Evolutionary conservation across 495 filamentous ascomycete genomes (phyloP).

Genomic region (Podospora bellae-mahoneyi): DNA sequence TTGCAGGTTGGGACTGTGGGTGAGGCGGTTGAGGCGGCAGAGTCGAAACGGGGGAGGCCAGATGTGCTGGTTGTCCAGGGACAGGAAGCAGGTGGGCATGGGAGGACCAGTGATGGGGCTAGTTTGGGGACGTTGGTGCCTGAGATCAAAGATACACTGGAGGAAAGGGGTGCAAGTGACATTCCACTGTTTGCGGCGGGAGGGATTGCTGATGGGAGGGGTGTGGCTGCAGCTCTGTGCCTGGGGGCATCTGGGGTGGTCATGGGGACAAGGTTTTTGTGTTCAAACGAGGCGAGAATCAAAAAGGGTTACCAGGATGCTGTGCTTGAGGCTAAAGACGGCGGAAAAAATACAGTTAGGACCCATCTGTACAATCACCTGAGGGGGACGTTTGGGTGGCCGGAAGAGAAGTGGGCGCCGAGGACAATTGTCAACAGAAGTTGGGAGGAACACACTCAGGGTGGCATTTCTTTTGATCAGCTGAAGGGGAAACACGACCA

Average conservation of each 20-base stretch:
- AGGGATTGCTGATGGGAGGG: constrained; percentile 88
- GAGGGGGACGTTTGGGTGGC: constrained; percentile 67
- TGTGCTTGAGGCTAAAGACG: constrained; percentile 68
- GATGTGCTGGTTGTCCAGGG: constrained; percentile 75
- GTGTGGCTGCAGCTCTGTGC: constrained; percentile 77
- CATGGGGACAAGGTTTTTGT: constrained; percentile 91
- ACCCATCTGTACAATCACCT: constrained; percentile 69
- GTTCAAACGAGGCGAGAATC: constrained; percentile 80
- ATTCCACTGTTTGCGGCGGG: constrained; percentile 90
- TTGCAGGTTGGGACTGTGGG: constrained; percentile 62
- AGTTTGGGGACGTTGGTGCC: constrained; percentile 86
- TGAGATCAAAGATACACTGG: constrained; percentile 62
- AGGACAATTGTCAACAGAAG: constrained; percentile 61
- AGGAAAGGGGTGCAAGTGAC: constrained; percentile 55
- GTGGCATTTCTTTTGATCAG: constrained; percentile 53
- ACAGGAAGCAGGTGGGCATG: constrained; percentile 60
- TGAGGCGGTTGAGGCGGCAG: constrained; percentile 49
- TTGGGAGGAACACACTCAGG: constrained; percentile 55
- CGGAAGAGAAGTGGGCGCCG: constrained; percentile 54
- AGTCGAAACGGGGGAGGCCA: constrained; percentile 35
- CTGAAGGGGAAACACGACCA: constrained; percentile 56
- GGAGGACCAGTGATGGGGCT: constrained; percentile 83
- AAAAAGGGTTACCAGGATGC: constrained; percentile 83
- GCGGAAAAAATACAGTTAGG: constrained; percentile 59
- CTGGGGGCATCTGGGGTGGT: constrained; percentile 90